These are phyloP conservation scores for Alternaria postmessia DNA, from an alignment of 2,329 filamentous ascomycete species.

Conservation along the genomic window DNA sequence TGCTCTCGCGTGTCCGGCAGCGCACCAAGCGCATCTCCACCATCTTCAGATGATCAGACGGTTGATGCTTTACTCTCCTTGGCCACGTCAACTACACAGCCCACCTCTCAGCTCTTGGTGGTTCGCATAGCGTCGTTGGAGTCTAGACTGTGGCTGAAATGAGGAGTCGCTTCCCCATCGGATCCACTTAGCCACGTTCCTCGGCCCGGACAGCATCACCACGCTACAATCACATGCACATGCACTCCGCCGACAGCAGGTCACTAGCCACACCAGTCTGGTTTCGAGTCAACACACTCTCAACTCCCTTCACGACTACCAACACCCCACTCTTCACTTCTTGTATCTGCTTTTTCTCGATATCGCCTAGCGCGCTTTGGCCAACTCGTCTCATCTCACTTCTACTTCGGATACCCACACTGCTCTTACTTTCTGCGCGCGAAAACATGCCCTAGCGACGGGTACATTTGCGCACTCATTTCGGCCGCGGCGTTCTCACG, in stretches of 20 bases:
- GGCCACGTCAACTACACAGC: slow-evolving; percentile 31
- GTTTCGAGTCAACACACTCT: background rate
- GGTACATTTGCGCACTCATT: slow-evolving; percentile 20
- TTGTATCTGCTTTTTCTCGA: slow-evolving; percentile 28
- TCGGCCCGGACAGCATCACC: slow-evolving; percentile 22
- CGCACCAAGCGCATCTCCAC: slow-evolving; percentile 49
- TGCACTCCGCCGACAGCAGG: slow-evolving; percentile 6
- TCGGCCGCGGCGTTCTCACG: slow-evolving; percentile 28
- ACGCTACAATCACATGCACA: slow-evolving; percentile 13
- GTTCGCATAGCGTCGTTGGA: slow-evolving; percentile 25
- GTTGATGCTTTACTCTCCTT: background rate
- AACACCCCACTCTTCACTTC: slow-evolving; percentile 32
- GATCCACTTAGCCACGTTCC: slow-evolving; percentile 23
- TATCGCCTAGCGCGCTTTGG: slow-evolving; percentile 10
- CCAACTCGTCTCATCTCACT: slow-evolving; percentile 17
- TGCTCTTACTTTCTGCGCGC: slow-evolving; percentile 21
- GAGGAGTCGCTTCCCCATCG: slow-evolving; percentile 11
- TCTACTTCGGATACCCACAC: slow-evolving; percentile 37
- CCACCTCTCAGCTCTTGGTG: slow-evolving; percentile 21
- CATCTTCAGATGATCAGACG: slow-evolving; percentile 47
- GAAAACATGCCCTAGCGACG: slow-evolving; percentile 12
- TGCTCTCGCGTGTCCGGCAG: slow-evolving; percentile 46
- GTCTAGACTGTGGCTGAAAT: slow-evolving; percentile 29
- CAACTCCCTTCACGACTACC: slow-evolving; percentile 1
- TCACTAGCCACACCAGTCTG: slow-evolving; percentile 10